A percentile compares a stretch with the other conserved stretches of the same genome.
Conservation (phyloP, 2,329 filamentous ascomycete species). For the Aspergillus clavatus region DNA sequence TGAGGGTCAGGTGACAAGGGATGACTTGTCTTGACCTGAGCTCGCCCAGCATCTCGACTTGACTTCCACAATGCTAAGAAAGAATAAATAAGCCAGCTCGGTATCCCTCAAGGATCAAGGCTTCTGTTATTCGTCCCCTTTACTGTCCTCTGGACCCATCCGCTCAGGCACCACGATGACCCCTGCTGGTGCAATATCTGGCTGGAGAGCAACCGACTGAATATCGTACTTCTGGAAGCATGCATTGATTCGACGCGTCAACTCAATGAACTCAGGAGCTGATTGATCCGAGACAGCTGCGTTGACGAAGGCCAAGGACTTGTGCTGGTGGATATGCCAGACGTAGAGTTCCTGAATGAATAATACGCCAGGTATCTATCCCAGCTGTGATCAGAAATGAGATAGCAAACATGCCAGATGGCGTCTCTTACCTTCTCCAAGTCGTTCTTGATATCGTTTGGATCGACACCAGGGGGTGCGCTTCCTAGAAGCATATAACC, state of each 20-base stretch:
- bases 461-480: constrained; percentile 55
- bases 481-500: constrained; percentile 65
- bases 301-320: constrained; percentile 65
- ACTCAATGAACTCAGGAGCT: constrained; percentile 55
- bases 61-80: no score
- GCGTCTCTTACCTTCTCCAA: constrained; percentile 53
- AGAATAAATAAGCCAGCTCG: neutral
- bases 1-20: no score
- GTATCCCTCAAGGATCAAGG: constrained; percentile 1
- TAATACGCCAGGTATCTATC: constrained; percentile 59
- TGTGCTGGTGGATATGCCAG: constrained; percentile 68
- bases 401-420: constrained; percentile 9
- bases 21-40: no score
- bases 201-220: constrained; percentile 66
- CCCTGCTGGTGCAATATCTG: constrained; percentile 45
- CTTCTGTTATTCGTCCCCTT: constrained; percentile 8
- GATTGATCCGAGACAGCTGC: constrained; percentile 57
- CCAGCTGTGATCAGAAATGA: neutral
- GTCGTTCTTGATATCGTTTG: constrained; percentile 63
- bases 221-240: constrained; percentile 71
- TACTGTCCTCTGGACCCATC: constrained; percentile 4
- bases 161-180: constrained; percentile 2
- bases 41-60: no score
- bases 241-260: constrained; percentile 59
- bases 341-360: constrained; percentile 69